These are phyloP conservation scores for Fusarium avenaceum DNA, from an alignment of 2,329 filamentous ascomycete species.

Conservation along the genomic window DNA sequence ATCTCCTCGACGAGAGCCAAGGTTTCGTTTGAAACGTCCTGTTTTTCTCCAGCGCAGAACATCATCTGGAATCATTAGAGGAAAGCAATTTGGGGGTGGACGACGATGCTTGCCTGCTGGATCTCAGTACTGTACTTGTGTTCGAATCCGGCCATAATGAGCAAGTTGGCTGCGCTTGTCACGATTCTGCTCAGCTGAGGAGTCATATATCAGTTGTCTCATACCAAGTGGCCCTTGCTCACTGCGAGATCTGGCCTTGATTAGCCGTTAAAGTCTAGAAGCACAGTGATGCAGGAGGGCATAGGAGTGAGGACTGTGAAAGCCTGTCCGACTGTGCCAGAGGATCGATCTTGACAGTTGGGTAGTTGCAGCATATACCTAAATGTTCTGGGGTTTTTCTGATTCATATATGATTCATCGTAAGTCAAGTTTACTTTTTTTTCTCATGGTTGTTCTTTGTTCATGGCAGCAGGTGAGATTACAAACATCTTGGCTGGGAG, in stretches of 20 bases:
- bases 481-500: neutral
- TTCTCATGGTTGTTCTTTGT: neutral
- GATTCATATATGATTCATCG: neutral
- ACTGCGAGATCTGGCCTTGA: fast-evolving
- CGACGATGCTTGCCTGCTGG: neutral
- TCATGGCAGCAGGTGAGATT: neutral
- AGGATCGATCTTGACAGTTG: neutral
- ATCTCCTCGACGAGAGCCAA: slow-evolving; percentile 96
- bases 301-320: neutral
- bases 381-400: neutral
- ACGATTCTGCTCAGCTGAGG: neutral
- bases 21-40: slow-evolving; percentile 75
- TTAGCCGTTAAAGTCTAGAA: fast-evolving
- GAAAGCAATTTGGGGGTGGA: fast-evolving
- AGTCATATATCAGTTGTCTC: no score
- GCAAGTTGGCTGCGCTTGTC: neutral
- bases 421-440: neutral
- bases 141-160: neutral
- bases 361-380: no score
- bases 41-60: slow-evolving; percentile 37
- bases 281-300: neutral
- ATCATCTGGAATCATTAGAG: slow-evolving; percentile 29
- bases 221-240: neutral
- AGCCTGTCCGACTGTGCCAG: neutral
- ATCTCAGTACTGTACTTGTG: slow-evolving; percentile 24